Evolutionary conservation across 768 basidiomycete species (phyloP), one percentile per base, ranked within the genome.

Genomic region (Boletus huronensis): DNA sequence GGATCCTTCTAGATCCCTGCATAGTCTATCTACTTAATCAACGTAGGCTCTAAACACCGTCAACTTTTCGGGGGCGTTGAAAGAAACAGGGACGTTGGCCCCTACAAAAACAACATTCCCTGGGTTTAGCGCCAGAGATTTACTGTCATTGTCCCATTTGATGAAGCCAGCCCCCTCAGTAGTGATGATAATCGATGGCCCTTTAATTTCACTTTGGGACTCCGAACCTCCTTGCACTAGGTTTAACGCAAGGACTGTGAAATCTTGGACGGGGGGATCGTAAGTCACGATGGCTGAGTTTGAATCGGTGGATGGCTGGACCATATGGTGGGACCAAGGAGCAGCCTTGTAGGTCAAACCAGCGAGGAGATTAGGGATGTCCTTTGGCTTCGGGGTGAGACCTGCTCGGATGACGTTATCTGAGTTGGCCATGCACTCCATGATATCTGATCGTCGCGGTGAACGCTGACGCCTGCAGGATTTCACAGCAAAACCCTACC

Each of bases 331-430:
- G 8, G 79, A 73, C 11, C 87, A 81, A 14, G 81, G 78, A 2
- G 85, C 83, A 9, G 92, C 79, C 46, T 74, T 78, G 70, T 98
- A 99, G 9, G 94, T 98, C 55, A 98, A 80, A 58, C 89, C 88
- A 5, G 82, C 77, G 54, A 97, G 79, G 40, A 99, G 84, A 59
- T 96, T 98, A 10, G 86, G 84, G 34, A 99, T 85, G 69, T 99
- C 97, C 50, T 97, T 87, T 31, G 92, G 80, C 73, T 99, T 99
- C 2, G 97, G 96, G 0, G 97, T 99, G 38, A 99, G 84, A 14
- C 97, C 97, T 7, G 97, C 97, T 31, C 97, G 91, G 59, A 99
- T 95, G 70, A 99, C 97, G 70, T 98, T 98, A 75, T 99, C 97
- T 0, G 93, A 95, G 58, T 95, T 95, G 25, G 96, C 96, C 95